A percentile compares a stretch with the other conserved stretches of the same genome.
Evolutionary conservation across 1,139 yeast genomes (phyloP).

Genomic region (Lodderomyces pseudojiufengensis): DNA sequence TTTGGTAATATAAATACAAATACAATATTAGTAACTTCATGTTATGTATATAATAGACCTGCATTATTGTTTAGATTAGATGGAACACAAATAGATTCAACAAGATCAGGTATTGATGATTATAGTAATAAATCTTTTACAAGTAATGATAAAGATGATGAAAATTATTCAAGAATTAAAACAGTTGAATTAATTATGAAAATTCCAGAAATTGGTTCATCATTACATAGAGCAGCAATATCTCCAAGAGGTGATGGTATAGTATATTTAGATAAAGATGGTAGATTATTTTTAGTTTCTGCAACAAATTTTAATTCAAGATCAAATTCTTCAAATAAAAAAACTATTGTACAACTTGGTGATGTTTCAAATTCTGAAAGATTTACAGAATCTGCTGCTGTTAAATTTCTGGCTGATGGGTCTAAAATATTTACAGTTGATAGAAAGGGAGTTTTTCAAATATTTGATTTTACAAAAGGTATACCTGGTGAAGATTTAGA

Average conservation of each 20-base stretch:
- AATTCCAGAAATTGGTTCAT: slow-evolving; percentile 77
- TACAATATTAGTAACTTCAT: slow-evolving; percentile 34
- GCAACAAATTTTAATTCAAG: slow-evolving; percentile 51
- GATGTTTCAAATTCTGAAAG: slow-evolving; percentile 74
- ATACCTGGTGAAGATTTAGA: slow-evolving; percentile 70
- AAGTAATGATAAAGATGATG: slow-evolving; percentile 19
- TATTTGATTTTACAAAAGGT: slow-evolving; percentile 88
- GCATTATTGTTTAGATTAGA: slow-evolving; percentile 35
- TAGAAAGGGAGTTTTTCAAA: slow-evolving; percentile 71
- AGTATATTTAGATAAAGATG: slow-evolving; percentile 75
- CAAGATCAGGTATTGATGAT: slow-evolving; percentile 13
- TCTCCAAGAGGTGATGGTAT: slow-evolving; percentile 87
- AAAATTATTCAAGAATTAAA: slow-evolving; percentile 17
- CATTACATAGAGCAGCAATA: slow-evolving; percentile 66
- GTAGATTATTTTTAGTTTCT: slow-evolving; percentile 66
- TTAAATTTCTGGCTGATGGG: slow-evolving; percentile 75
- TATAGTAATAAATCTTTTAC: slow-evolving; percentile 20
- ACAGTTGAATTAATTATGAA: slow-evolving; percentile 38
- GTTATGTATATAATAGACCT: slow-evolving; percentile 36
- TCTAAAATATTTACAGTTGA: slow-evolving; percentile 74
- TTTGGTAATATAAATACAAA: slow-evolving; percentile 44
- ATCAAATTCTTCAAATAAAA: slow-evolving; percentile 21
- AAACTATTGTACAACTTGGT: slow-evolving; percentile 67
- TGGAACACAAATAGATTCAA: slow-evolving; percentile 32
- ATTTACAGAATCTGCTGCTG: slow-evolving; percentile 67